phyloP scores from a whole-genome alignment of 495 filamentous ascomycete genomes.

The Neurospora sp. region DNA sequence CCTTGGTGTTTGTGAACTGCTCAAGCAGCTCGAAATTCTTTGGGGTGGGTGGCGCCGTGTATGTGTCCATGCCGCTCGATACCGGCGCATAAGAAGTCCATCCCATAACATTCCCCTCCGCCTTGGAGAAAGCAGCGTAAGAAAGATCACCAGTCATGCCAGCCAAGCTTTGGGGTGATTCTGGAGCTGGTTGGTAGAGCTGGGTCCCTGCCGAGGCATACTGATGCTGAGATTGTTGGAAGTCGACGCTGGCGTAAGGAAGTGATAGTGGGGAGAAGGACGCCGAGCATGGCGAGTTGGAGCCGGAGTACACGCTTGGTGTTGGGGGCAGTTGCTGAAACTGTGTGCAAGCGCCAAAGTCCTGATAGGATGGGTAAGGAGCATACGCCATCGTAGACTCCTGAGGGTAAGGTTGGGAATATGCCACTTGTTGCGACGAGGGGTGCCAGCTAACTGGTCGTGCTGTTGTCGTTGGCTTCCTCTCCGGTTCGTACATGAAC shows the following conservation, averaged over 20 bases:
- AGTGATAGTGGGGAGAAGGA: constrained; percentile 32
- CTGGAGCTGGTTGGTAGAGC: not conserved
- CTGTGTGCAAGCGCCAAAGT: constrained; percentile 27
- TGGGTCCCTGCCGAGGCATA: not conserved
- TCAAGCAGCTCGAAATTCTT: constrained; percentile 34
- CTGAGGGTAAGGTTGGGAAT: constrained; percentile 14
- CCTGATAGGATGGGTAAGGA: constrained; percentile 20
- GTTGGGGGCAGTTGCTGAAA: constrained; percentile 32
- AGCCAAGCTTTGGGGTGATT: not conserved
- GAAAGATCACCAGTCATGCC: constrained; percentile 6
- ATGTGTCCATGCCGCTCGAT: constrained; percentile 24
- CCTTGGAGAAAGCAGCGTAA: constrained; percentile 10
- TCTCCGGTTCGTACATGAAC: constrained; percentile 21
- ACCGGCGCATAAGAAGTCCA: constrained; percentile 30
- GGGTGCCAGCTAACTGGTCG: constrained; percentile 69
- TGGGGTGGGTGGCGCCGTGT: constrained; percentile 50
- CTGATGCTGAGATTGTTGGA: constrained; percentile 6
- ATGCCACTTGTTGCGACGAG: constrained; percentile 28
- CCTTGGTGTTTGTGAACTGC: constrained; percentile 22
- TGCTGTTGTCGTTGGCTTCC: constrained; percentile 25
- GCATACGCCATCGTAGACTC: constrained; percentile 22
- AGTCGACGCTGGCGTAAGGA: constrained; percentile 17
- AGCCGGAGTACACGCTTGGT: constrained; percentile 31
- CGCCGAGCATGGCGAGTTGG: constrained; percentile 33
- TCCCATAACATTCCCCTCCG: constrained; percentile 14